Evolutionary conservation across 78 protist species (phyloP), one percentile per base, ranked within the genome.

Genomic region (Goniomonas avonlea): DNA sequence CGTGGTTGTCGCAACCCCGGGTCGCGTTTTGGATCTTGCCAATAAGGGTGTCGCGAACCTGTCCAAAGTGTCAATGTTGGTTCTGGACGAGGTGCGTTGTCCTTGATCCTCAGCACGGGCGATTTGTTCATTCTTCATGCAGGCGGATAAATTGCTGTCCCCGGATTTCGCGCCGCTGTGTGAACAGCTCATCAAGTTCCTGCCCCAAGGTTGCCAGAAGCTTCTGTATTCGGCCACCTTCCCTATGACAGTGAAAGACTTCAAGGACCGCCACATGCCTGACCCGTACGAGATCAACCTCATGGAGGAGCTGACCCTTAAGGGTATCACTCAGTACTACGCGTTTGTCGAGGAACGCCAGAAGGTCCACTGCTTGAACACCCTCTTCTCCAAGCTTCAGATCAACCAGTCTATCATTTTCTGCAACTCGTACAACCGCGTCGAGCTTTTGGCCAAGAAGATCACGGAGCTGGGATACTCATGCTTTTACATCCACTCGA

Each of bases 381-480:
- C 97, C 7, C 93, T 98, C 43, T 95, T 96, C 86, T 59, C 86
- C 53, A 92, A 93, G 88, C 90, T 97, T 2, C 90, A 90, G 61
- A 94, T 98, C 94, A 93, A 95, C 87, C 99, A 98, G 84, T 89
- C 91, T 47, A 95, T 98, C 88, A 98, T 98, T 73, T 98, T 98
- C 74, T 96, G 99, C 88, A 95, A 93, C 75, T 76, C 89, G 55
- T 93, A 87, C 66, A 93, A 91, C 74, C 90, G 99, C 35, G 99
- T 96, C 39, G 98, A 94, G 79, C 89, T 93, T 3, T 87, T 97
- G 7, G 98, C 99, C 20, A 84, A 86, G 78, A 91, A 93, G 85
- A 84, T 93, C 65, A 90, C 90, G 35, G 81, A 86, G 79, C 48
- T 91, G 74, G 89, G 93, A 89, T 59, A 40, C 65, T 39, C 68